Base-by-base conservation (phyloP, 2,329 filamentous ascomycete species). In the Thielaviopsis populi region DNA sequence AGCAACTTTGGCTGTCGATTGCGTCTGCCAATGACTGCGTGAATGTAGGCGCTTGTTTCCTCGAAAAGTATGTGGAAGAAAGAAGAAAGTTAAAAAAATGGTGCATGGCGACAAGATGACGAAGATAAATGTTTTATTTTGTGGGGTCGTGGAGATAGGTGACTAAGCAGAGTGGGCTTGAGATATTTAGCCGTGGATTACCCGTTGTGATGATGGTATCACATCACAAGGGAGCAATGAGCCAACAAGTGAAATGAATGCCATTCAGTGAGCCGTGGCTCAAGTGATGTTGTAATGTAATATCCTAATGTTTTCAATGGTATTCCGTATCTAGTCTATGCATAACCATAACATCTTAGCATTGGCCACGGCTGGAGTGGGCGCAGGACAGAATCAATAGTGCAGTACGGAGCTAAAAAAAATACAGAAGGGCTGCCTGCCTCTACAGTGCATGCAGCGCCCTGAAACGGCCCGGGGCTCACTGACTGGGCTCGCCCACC, bases 111-210 rank as follows among this genome's bases (percentile, higher is more conserved):
- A 56, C 53, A 56, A 6, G 53, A 24, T 22, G 46, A 50, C 41
- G 24, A 48, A 59, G 40, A 63, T 63, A 63, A 63, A 63, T 19
- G 42, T n/a, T 48, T 46, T 37, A n/a, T 59, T 63, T 63, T 63
- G 62, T 63, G 62, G 62, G 62, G 58, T 41, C 48, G 62, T 46
- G 59, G 48, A 27, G 15, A 13, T 13, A 10, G 10, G 17, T 66
- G 58, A 66, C 65, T 66, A 66, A 66, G 50, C 65, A 58, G 27
- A 56, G 22, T 33, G 42, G 33, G n/a, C 13, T 10, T 48, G 1
- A 13, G 17, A 30, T 54, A 11, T 27, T 48, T 59, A 61, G 43
- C 64, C 64, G 40, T n/a, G 17, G n/a, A 62, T 48, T 40, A 41
- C 10, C 65, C 65, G 61, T 40, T 3, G 17, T 6, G 59, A 22